Evolutionary conservation across 306 rosid species (phyloP).

Genomic region (Ormosia semicastrata): DNA sequence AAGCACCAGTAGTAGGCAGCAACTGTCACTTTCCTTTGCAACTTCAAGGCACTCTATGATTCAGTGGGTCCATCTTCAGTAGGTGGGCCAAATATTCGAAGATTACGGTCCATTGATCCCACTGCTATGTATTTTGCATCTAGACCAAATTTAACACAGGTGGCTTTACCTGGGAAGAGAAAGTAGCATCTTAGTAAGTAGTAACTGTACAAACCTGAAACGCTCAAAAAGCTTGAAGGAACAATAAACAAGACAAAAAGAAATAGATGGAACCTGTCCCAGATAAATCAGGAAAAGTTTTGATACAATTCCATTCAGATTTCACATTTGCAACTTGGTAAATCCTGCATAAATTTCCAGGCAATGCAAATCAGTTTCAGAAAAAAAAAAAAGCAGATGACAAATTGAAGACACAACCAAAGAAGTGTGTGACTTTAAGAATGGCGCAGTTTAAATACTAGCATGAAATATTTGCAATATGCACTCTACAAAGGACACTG

Average conservation of each 20-base stretch:
- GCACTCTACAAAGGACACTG: neutral
- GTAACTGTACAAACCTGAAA: slow-evolving; percentile 7
- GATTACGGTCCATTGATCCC: slow-evolving; percentile 97
- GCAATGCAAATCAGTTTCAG: slow-evolving; percentile 22
- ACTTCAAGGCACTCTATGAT: slow-evolving; percentile 28
- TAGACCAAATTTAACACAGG: slow-evolving; percentile 73
- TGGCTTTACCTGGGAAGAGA: slow-evolving; percentile 65
- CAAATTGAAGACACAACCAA: neutral
- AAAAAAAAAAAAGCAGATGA: neutral
- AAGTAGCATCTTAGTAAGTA: neutral
- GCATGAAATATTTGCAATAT: neutral
- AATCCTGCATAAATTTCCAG: slow-evolving; percentile 61
- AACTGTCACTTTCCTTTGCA: neutral
- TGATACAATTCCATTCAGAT: slow-evolving; percentile 91
- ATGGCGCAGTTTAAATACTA: neutral
- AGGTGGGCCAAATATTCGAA: slow-evolving; percentile 83
- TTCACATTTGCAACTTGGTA: slow-evolving; percentile 94
- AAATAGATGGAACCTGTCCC: slow-evolving; percentile 71
- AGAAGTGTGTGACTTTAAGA: neutral
- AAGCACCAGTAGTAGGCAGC: slow-evolving; percentile 34
- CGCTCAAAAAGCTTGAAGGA: neutral
- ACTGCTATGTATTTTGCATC: slow-evolving; percentile 88
- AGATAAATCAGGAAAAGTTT: slow-evolving; percentile 91
- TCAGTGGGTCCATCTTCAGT: slow-evolving; percentile 51
- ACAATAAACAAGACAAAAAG: neutral